Percentiles rank a stretch among this genome's conserved stretches.
Evolutionary conservation across 331 rosid genomes (phyloP).

Genomic region (Acacia concinna): DNA sequence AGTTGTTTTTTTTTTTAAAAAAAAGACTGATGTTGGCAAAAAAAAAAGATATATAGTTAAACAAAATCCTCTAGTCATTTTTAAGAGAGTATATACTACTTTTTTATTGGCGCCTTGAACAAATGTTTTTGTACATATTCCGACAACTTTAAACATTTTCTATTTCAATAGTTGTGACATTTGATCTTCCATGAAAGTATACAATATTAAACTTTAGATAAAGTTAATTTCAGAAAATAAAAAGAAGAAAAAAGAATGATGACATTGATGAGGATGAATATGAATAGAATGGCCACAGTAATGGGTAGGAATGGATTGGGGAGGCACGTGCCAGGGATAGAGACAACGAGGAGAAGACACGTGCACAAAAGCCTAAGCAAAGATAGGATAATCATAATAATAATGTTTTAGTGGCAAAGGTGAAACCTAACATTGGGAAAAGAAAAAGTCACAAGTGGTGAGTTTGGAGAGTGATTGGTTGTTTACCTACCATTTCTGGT

Average conservation of each 20-base stretch:
- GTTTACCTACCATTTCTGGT: slow-evolving; percentile 29
- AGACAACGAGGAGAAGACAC: neutral
- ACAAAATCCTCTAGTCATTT: too few relatives aligned
- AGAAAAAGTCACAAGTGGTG: neutral
- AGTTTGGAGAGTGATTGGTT: neutral
- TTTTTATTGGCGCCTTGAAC: too few relatives aligned
- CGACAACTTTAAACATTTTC: too few relatives aligned
- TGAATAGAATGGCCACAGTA: neutral
- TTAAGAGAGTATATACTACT: too few relatives aligned
- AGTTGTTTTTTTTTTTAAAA: too few relatives aligned
- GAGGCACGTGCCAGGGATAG: slow-evolving; percentile 12
- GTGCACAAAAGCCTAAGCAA: neutral
- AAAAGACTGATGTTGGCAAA: too few relatives aligned
- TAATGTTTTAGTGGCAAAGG: neutral
- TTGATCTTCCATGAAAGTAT: too few relatives aligned
- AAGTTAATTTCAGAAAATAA: too few relatives aligned
- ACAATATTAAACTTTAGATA: too few relatives aligned
- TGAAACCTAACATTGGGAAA: slow-evolving; percentile 3
- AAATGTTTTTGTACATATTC: too few relatives aligned
- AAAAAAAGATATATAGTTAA: too few relatives aligned
- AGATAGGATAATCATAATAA: neutral
- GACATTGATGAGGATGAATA: neutral
- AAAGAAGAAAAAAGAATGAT: neutral
- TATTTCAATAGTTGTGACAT: too few relatives aligned
- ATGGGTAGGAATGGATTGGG: neutral